Evolutionary conservation across 179 eudicot genomes (phyloP).

Genomic region (Corrigiola litoralis): DNA sequence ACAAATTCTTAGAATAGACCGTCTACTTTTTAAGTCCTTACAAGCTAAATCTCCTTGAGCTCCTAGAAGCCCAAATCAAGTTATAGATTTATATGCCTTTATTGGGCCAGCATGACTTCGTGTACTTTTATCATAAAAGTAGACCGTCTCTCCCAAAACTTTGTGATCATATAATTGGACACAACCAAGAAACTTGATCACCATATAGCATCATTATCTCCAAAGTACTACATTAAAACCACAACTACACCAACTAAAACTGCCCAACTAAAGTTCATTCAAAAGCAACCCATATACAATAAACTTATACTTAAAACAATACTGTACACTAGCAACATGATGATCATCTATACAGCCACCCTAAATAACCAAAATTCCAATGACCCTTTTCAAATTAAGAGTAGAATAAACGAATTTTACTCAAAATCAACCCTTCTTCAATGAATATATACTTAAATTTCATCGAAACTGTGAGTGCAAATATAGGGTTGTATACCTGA

Average conservation of each 20-base stretch:
- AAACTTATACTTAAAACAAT: no score
- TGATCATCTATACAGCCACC: not conserved
- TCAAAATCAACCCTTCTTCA: not conserved
- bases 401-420: not conserved
- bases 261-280: not conserved
- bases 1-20: no score
- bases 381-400: not conserved
- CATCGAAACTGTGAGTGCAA: not conserved
- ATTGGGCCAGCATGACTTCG: no score
- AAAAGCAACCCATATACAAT: not conserved
- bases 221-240: not conserved
- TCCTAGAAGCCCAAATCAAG: no score
- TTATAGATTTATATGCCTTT: no score
- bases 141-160: no score
- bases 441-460: not conserved
- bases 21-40: no score
- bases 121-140: no score
- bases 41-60: no score
- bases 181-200: not conserved
- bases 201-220: not conserved
- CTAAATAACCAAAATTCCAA: not conserved
- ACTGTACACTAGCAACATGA: not conserved
- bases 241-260: not conserved
- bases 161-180: not conserved
- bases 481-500: constrained; percentile 35